These are phyloP conservation scores for Colletotrichum cordylinicola DNA, from an alignment of 2,329 filamentous ascomycete species.

Conservation along the genomic window DNA sequence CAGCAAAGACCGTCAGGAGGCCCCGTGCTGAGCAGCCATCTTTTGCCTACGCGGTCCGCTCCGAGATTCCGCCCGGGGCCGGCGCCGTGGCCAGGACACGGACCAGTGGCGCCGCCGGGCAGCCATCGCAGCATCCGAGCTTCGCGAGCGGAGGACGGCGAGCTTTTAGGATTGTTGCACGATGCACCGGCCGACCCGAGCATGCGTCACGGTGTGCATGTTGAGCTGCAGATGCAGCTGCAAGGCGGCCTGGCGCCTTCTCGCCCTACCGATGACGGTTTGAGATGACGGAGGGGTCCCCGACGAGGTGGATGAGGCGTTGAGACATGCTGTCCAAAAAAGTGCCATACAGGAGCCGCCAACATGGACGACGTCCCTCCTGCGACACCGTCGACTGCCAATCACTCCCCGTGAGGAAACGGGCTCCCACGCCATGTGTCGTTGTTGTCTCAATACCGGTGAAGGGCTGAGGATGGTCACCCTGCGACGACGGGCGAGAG, in stretches of 20 bases:
- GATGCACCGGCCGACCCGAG: not conserved
- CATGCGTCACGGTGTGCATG: not conserved
- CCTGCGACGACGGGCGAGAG: not conserved
- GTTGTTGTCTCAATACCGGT: not conserved
- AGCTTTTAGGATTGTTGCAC: not conserved
- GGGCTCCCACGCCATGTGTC: not conserved
- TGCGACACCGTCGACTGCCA: not conserved
- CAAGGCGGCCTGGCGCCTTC: not conserved
- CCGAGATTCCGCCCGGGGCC: constrained; percentile 9
- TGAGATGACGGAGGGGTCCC: not conserved
- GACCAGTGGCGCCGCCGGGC: not conserved
- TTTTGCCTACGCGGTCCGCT: constrained; percentile 6
- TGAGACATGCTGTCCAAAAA: not conserved
- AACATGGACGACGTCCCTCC: not conserved
- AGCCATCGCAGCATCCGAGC: not conserved
- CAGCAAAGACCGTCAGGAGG: constrained; percentile 17
- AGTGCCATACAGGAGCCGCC: not conserved
- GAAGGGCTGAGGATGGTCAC: not conserved
- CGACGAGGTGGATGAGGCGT: not conserved
- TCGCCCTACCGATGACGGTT: not conserved
- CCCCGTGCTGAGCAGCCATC: not conserved
- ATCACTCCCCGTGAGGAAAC: not conserved
- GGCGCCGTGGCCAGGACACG: constrained; percentile 11
- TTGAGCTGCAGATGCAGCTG: not conserved
- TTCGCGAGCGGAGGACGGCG: not conserved